Evolutionary conservation across 495 filamentous ascomycete species (phyloP).

Genomic region (Penicillium ochrochloron): DNA sequence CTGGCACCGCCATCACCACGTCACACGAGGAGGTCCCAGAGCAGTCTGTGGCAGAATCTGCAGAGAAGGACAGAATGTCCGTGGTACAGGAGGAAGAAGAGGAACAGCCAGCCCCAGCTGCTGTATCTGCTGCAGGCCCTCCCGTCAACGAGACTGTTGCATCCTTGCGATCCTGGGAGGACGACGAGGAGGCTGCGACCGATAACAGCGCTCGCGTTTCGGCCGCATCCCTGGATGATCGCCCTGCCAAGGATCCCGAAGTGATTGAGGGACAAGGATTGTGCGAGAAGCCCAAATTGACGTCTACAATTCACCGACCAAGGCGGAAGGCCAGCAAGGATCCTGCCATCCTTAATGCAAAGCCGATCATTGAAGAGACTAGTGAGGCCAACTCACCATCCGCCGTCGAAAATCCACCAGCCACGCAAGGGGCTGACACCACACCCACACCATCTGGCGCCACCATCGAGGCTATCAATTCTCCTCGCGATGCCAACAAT

Average conservation of each 20-base stretch:
- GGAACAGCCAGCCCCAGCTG: slow-evolving; percentile 7
- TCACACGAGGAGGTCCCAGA: slow-evolving; percentile 13
- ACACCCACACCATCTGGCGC: slow-evolving; percentile 29
- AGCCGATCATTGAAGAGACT: slow-evolving; percentile 33
- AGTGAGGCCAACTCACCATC: slow-evolving; percentile 29
- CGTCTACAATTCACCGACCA: slow-evolving; percentile 39
- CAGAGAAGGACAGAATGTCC: slow-evolving; percentile 30
- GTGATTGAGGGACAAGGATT: slow-evolving; percentile 45
- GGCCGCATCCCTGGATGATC: slow-evolving; percentile 32
- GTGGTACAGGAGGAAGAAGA: slow-evolving; percentile 35
- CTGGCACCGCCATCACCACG: slow-evolving; percentile 32
- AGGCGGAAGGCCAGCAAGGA: slow-evolving; percentile 41
- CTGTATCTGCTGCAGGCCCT: slow-evolving; percentile 7
- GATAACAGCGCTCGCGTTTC: slow-evolving; percentile 33
- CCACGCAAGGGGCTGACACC: slow-evolving; percentile 41
- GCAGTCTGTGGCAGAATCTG: slow-evolving; percentile 17
- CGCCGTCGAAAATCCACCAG: slow-evolving; percentile 25
- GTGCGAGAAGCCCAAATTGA: slow-evolving; percentile 39
- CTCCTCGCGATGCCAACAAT: slow-evolving; percentile 25
- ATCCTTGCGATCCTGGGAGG: slow-evolving; percentile 26
- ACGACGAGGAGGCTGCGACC: slow-evolving; percentile 25
- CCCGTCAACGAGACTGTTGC: slow-evolving; percentile 29
- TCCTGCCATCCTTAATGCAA: slow-evolving; percentile 29
- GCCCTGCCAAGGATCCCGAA: slow-evolving; percentile 30
- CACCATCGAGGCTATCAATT: slow-evolving; percentile 33